Evolutionary conservation across 306 rosid species (phyloP).

Genomic region (Luffa aegyptiaca): DNA sequence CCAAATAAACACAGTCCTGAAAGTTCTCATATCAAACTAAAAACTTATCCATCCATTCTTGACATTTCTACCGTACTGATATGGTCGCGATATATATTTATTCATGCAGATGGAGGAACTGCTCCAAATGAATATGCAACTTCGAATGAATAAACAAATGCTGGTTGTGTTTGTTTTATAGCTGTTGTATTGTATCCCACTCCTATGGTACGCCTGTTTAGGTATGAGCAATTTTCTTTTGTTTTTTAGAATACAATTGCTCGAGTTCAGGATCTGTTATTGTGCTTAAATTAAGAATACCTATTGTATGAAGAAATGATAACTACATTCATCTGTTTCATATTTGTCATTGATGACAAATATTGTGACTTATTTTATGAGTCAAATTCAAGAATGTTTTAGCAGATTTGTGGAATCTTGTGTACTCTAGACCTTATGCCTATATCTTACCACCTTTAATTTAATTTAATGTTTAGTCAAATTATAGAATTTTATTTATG

Average conservation of each 20-base stretch:
- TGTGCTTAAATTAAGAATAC: background rate
- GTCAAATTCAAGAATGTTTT: background rate
- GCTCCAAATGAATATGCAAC: background rate
- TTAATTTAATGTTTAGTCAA: background rate
- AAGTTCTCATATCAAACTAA: background rate
- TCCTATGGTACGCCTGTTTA: background rate
- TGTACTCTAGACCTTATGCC: background rate
- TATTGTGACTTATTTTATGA: background rate
- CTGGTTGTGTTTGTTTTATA: background rate
- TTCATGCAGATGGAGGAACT: slow-evolving; percentile 6
- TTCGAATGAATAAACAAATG: background rate
- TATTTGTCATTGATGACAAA: background rate
- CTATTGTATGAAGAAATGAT: background rate
- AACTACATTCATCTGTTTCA: slow-evolving; percentile 1
- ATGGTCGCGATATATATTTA: background rate
- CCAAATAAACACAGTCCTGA: background rate
- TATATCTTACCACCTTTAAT: background rate
- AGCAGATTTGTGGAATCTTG: background rate
- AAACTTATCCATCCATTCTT: background rate
- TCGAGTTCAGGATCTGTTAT: background rate
- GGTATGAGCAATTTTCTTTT: slow-evolving; percentile 10
- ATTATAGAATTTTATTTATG: background rate
- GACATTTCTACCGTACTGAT: background rate
- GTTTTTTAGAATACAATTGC: slow-evolving; percentile 8
- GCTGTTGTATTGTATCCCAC: background rate